phyloP scores from a whole-genome alignment of 768 basidiomycete species.

The Boletus sensibilis region DNA sequence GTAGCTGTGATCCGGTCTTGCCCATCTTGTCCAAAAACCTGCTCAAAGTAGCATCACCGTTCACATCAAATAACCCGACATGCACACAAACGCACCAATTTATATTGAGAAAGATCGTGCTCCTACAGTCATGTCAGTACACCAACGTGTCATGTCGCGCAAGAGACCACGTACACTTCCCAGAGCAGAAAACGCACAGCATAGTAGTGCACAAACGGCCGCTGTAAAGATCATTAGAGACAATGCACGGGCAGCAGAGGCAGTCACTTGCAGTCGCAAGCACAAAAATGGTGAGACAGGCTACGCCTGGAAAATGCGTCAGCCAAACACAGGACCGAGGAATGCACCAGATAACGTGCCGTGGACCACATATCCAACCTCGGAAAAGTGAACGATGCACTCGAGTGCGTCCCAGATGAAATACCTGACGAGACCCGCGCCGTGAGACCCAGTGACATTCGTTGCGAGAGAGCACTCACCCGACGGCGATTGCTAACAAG shows the following conservation, averaged over 20 bases:
- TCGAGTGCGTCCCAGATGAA: constrained; percentile 86
- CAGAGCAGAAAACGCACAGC: constrained; percentile 76
- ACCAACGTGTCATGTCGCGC: not conserved
- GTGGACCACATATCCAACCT: constrained; percentile 75
- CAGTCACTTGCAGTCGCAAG: constrained; percentile 63
- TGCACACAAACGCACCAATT: constrained; percentile 59
- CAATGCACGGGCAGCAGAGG: not conserved
- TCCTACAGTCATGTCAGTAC: constrained; percentile 39
- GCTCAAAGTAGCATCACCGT: not conserved
- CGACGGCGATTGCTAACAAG: constrained; percentile 66
- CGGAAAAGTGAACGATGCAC: constrained; percentile 62
- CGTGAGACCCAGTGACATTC: not conserved
- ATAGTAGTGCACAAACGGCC: constrained; percentile 78
- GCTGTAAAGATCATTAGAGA: constrained; percentile 36
- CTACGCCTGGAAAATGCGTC: constrained; percentile 42
- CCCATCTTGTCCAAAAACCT: constrained; percentile 80
- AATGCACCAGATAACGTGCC: constrained; percentile 40
- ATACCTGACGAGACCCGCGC: constrained; percentile 42
- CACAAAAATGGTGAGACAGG: constrained; percentile 63
- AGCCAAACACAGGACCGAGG: not conserved
- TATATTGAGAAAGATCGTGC: constrained; percentile 84
- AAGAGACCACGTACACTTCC: constrained; percentile 58
- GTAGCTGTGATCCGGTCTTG: constrained; percentile 63
- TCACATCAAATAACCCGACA: not conserved
- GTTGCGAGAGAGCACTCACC: constrained; percentile 41